These are phyloP conservation scores for Diaporthe batatas DNA, from an alignment of 2,329 filamentous ascomycete species.

Conservation along the genomic window DNA sequence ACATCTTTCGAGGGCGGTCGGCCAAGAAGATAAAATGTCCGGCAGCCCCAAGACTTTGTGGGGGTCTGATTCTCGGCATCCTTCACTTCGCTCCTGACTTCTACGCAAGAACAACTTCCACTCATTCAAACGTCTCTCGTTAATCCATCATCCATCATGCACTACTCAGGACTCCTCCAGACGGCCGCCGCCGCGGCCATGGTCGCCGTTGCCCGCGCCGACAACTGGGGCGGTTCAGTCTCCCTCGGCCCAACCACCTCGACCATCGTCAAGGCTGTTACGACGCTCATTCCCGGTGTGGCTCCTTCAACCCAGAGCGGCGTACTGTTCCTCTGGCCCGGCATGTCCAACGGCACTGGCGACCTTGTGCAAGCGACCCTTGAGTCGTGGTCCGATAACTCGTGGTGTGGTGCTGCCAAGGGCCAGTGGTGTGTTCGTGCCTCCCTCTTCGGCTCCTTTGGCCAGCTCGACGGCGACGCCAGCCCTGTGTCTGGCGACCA, in stretches of 20 bases:
- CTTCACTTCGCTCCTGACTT: not conserved
- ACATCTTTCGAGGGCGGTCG: not conserved
- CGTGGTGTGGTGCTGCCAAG: slow-evolving; percentile 55
- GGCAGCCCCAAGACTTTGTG: not conserved
- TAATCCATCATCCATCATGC: not conserved
- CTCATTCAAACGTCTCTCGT: slow-evolving; percentile 4
- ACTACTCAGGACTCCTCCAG: slow-evolving; percentile 12
- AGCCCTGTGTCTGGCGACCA: slow-evolving; percentile 29
- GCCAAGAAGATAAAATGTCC: slow-evolving; percentile 10
- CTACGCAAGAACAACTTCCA: not conserved
- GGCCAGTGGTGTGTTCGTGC: slow-evolving; percentile 57
- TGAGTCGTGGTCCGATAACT: slow-evolving; percentile 56
- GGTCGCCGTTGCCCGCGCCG: not conserved
- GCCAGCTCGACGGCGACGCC: slow-evolving; percentile 51
- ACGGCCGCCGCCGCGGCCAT: slow-evolving; percentile 8
- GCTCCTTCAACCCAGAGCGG: slow-evolving; percentile 55
- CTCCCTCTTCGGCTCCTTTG: slow-evolving; percentile 57
- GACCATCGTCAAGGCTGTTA: slow-evolving; percentile 54
- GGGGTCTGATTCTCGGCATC: not conserved
- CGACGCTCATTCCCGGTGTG: slow-evolving; percentile 55
- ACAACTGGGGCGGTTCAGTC: slow-evolving; percentile 38
- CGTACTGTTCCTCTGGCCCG: slow-evolving; percentile 58
- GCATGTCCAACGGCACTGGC: slow-evolving; percentile 60
- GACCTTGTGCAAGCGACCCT: slow-evolving; percentile 58
- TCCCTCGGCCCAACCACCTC: slow-evolving; percentile 39